A percentile compares a stretch with the other conserved stretches of the same genome.
phyloP scores from a whole-genome alignment of 345 rosid species.

The Populus simonii region DNA sequence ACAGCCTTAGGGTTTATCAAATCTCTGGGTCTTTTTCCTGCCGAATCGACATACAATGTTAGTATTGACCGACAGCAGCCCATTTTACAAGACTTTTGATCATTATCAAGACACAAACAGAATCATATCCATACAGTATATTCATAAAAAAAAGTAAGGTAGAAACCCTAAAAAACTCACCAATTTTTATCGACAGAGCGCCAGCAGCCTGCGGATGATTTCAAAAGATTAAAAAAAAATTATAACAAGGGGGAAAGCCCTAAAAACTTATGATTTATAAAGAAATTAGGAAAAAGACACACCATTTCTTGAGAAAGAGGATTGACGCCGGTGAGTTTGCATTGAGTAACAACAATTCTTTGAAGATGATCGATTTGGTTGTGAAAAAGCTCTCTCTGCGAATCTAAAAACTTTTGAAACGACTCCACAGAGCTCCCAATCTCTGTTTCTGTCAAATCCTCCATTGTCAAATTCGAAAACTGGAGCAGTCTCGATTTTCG shows the following conservation, averaged over 20 bases:
- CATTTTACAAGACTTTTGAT: neutral
- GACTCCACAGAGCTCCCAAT: conserved; percentile 67
- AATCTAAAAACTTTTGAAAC: conserved; percentile 51
- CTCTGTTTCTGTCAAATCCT: conserved; percentile 32
- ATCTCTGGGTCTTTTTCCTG: conserved; percentile 99
- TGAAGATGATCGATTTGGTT: conserved; percentile 84
- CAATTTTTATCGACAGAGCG: conserved; percentile 85
- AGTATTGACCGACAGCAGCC: conserved; percentile 1
- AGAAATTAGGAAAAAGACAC: conserved; percentile 10
- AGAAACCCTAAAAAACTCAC: conserved; percentile 45
- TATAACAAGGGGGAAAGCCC: neutral
- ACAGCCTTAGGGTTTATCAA: conserved; percentile 90
- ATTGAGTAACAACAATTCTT: conserved; percentile 72
- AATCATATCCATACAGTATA: neutral
- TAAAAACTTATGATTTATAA: neutral
- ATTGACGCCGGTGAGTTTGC: conserved; percentile 94
- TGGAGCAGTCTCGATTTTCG: conserved; percentile 1
- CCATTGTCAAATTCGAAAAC: conserved; percentile 21
- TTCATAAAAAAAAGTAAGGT: neutral
- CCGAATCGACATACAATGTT: conserved; percentile 9
- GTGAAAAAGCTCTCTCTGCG: conserved; percentile 76
- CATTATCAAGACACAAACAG: neutral
- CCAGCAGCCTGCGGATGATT: conserved; percentile 77
- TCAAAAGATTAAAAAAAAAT: conserved; percentile 8
- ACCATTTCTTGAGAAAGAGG: conserved; percentile 99